Percentiles rank a stretch among this genome's conserved stretches.
phyloP scores from a whole-genome alignment of 2,329 filamentous ascomycete species.

The Penicillium sp. region DNA sequence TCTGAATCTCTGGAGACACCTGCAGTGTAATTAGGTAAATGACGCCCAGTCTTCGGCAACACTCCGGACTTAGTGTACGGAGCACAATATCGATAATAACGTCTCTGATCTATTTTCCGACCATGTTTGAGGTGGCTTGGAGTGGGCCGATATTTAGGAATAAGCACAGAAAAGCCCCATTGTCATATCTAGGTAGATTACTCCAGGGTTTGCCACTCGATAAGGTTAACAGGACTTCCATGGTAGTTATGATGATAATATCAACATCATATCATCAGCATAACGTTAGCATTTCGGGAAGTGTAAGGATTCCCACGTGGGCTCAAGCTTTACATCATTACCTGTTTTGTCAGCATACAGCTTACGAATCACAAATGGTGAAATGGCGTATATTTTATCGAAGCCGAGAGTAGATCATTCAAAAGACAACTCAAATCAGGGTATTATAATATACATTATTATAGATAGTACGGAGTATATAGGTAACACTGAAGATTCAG shows the following conservation, averaged over 20 bases:
- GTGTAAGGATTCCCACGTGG: slow-evolving; percentile 16
- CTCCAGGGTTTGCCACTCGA: not conserved
- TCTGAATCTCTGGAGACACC: not conserved
- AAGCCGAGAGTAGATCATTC: not conserved
- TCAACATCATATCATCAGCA: not conserved
- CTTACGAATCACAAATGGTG: not conserved
- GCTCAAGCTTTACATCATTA: slow-evolving; percentile 15
- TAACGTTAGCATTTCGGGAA: not conserved
- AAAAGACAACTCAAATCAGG: not conserved
- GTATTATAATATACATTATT: too few relatives aligned
- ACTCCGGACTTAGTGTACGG: not conserved
- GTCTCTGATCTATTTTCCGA: not conserved
- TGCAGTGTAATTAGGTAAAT: not conserved
- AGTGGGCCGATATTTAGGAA: not conserved
- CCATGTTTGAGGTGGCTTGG: not conserved
- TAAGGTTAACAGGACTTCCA: slow-evolving; percentile 7
- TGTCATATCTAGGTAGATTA: not conserved
- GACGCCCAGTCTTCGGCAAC: not conserved
- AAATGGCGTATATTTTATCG: not conserved
- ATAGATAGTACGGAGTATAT: too few relatives aligned
- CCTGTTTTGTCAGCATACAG: slow-evolving; percentile 10
- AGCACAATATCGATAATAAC: not conserved
- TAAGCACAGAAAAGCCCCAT: not conserved
- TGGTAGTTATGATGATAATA: not conserved
- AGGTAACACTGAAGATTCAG: slow-evolving; percentile 16